Evolutionary conservation across 2,329 filamentous ascomycete genomes (phyloP).

Genomic region (Sporothrix dimorphospora): DNA sequence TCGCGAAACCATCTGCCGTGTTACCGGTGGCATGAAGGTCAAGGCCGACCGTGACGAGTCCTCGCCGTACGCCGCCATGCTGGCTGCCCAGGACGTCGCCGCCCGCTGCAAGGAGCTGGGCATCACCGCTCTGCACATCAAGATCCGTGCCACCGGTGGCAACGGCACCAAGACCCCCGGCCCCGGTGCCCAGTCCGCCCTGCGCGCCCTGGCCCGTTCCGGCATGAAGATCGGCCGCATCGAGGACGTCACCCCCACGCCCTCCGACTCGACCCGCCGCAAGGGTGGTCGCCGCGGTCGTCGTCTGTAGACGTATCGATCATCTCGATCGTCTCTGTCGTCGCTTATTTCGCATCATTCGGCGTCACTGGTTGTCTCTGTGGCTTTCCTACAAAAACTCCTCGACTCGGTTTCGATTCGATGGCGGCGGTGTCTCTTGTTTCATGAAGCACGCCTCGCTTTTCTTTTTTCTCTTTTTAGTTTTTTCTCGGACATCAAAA

Average conservation of each 20-base stretch:
- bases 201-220: constrained; percentile 96
- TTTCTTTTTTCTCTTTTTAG: neutral
- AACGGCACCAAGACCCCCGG: constrained; percentile 99
- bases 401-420: neutral
- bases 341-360: neutral
- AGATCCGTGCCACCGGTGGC: constrained; percentile 99
- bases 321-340: neutral
- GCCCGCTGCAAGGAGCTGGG: constrained; percentile 74
- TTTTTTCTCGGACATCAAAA: constrained; percentile 20
- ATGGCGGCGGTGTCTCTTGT: neutral
- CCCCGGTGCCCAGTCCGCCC: constrained; percentile 97
- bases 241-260: constrained; percentile 98
- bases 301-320: constrained; percentile 74
- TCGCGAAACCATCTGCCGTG: constrained; percentile 99
- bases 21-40: constrained; percentile 99
- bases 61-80: constrained; percentile 99
- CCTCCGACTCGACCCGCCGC: constrained; percentile 98
- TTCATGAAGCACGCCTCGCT: neutral
- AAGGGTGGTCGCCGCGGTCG: constrained; percentile 99
- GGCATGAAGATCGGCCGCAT: constrained; percentile 99
- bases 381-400: constrained; percentile 1
- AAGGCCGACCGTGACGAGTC: constrained; percentile 99
- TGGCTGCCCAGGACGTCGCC: constrained; percentile 98
- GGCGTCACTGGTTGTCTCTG: constrained; percentile 14
- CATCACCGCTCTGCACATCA: constrained; percentile 97